Percentiles rank a stretch among this genome's conserved stretches.
phyloP scores from a whole-genome alignment of 2,329 filamentous ascomycete species.

The Phialophora verrucosa region DNA sequence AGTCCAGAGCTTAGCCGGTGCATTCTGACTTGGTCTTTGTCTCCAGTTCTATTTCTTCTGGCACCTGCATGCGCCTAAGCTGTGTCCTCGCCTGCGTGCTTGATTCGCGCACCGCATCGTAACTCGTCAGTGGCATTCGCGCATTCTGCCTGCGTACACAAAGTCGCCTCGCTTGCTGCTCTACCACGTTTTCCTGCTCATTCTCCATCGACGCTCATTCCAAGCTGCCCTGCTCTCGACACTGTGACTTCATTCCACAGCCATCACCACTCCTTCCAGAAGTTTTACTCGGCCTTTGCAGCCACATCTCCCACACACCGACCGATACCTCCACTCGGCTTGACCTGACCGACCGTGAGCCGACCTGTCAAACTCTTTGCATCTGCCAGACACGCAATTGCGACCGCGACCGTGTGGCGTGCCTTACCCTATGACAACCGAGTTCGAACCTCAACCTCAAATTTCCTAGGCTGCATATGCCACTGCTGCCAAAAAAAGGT shows the following conservation, averaged over 20 bases:
- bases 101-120: conserved; percentile 15
- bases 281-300: conserved; percentile 1
- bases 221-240: conserved; percentile 4
- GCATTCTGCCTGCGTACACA: conserved; percentile 14
- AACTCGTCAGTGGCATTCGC: conserved; percentile 17
- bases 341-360: conserved; percentile 7
- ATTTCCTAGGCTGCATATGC: conserved; percentile 8
- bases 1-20: conserved; percentile 14
- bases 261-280: conserved; percentile 24
- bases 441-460: conserved; percentile 18
- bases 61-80: conserved; percentile 15
- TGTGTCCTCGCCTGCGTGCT: conserved; percentile 13
- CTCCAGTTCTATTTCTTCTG: conserved; percentile 14
- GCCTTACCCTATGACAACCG: conserved; percentile 20
- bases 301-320: conserved; percentile 7
- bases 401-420: conserved; percentile 27
- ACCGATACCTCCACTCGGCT: conserved; percentile 16
- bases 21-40: conserved; percentile 7
- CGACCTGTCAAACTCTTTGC: conserved; percentile 15
- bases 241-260: neutral
- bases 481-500: conserved; percentile 3
- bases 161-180: conserved; percentile 21
- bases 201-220: conserved; percentile 25
- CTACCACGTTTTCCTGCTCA: conserved; percentile 22
- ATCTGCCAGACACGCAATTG: conserved; percentile 10